Evolutionary conservation across 441 rosid genomes (phyloP).

Genomic region (Mallotus japonicus): DNA sequence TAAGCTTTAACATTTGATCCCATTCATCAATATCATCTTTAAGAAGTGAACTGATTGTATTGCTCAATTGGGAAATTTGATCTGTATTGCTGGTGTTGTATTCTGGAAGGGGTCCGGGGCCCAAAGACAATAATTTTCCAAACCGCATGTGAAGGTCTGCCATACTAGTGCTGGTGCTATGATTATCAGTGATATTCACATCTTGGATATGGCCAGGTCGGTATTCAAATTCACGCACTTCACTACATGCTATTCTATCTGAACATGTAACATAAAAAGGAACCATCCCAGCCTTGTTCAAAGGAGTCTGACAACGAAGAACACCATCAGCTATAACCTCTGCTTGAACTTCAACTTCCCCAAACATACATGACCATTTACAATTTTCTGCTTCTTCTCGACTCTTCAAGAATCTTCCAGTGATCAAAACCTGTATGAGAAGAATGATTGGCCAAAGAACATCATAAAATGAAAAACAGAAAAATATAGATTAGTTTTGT

Average conservation of each 20-base stretch:
- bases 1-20: constrained; percentile 50
- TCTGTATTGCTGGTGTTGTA: constrained; percentile 23
- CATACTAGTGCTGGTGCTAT: constrained; percentile 30
- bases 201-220: constrained; percentile 35
- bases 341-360: constrained; percentile 92
- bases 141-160: constrained; percentile 52
- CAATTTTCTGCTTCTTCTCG: constrained; percentile 46
- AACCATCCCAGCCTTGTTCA: constrained; percentile 67
- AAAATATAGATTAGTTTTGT: constrained; percentile 8
- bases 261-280: constrained; percentile 93
- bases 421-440: constrained; percentile 54
- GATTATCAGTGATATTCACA: constrained; percentile 28
- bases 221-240: constrained; percentile 91
- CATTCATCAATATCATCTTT: constrained; percentile 54
- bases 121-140: constrained; percentile 54
- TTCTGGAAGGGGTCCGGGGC: constrained; percentile 28
- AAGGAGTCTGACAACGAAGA: constrained; percentile 68
- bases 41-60: constrained; percentile 58
- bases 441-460: constrained; percentile 19
- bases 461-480: constrained; percentile 1
- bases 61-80: constrained; percentile 51
- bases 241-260: constrained; percentile 93
- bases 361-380: constrained; percentile 94
- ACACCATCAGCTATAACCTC: constrained; percentile 76
- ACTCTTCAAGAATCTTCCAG: constrained; percentile 69